Evolutionary conservation across 2,329 filamentous ascomycete genomes (phyloP), one percentile per base, ranked within the genome.

Genomic region (Ascochyta koolunga): DNA sequence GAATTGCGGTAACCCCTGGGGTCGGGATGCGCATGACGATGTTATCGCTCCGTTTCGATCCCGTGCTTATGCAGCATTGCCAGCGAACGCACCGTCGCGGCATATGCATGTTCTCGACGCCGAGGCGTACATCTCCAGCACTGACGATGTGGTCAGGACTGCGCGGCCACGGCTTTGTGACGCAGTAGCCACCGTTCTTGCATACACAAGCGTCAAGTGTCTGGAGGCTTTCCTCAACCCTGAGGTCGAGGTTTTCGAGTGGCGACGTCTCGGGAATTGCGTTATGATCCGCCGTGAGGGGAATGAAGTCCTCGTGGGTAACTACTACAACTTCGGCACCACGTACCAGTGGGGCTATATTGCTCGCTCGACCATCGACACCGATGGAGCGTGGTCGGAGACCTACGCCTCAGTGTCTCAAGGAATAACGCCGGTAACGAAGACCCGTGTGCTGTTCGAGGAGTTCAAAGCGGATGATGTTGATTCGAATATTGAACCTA

Each of bases 121-220:
- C 16, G 40, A 55, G 8, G 36, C 38, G 9, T 60, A 61, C n/a
- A 24, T 33, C 0, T 21, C 51, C 4, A 48, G 39, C 32, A 43
- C 38, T 2, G 55, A 62, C n/a, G 18, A 22, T 5, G 35, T 63
- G 6, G 21, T 57, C 18, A 44, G 53, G 19, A 43, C 42, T 15
- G 61, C 55, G 0, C 35, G 42, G 0, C 59, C 61, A 11, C 59
- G 62, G 0, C 47, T 66, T 6, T 60, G 58, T 33, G 62, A 66
- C 13, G 61, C 52, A 21, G 54, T 64, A 1, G 59, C 61, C 2
- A 65, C 60, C 1, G 27, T 61, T 0, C 43, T 65, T 11, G 52
- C 54, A 9, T 47, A 54, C 10, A 56, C 60, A 4, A 47, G 27
- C 16, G 58, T 54, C 2, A 27, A 53, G 7, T 50, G 50, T n/a